phyloP scores from a whole-genome alignment of 768 basidiomycete genomes.

The Mycena olivaceomarginata region DNA sequence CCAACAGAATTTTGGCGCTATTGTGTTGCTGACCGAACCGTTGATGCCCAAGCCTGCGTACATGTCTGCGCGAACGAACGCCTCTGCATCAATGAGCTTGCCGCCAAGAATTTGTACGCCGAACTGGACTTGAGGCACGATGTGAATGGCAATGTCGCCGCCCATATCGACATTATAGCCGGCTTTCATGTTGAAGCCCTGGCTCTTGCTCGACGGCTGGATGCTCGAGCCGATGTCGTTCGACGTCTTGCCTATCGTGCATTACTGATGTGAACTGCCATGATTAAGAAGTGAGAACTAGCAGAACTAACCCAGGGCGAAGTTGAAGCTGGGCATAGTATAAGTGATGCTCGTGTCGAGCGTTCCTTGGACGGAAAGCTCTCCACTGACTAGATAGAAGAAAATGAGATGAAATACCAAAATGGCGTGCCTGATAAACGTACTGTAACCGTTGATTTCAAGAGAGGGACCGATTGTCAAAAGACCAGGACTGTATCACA shows the following conservation, averaged over 20 bases:
- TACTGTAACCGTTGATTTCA: not conserved
- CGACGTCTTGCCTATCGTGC: slow-evolving; percentile 11
- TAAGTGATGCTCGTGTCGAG: slow-evolving; percentile 13
- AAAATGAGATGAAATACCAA: not conserved
- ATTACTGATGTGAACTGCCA: slow-evolving; percentile 13
- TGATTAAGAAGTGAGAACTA: slow-evolving; percentile 7
- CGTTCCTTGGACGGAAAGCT: slow-evolving; percentile 18
- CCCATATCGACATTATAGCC: slow-evolving; percentile 12
- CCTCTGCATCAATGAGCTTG: not conserved
- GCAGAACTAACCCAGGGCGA: slow-evolving; percentile 13
- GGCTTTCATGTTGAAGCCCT: slow-evolving; percentile 1
- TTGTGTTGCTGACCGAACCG: slow-evolving; percentile 10
- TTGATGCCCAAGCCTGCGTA: slow-evolving; percentile 2
- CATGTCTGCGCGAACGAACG: not conserved
- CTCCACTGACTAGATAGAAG: slow-evolving; percentile 3
- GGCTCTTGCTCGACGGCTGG: slow-evolving; percentile 18
- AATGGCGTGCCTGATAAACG: not conserved
- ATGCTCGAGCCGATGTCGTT: slow-evolving; percentile 13
- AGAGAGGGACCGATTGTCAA: slow-evolving; percentile 3
- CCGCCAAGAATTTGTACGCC: slow-evolving; percentile 2
- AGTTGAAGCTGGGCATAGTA: slow-evolving; percentile 5
- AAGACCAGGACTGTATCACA: slow-evolving; percentile 2
- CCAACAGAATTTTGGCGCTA: slow-evolving; percentile 14
- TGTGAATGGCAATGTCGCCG: not conserved
- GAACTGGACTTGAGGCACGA: slow-evolving; percentile 1